These are phyloP conservation scores for Noccaea caerulescens DNA, from an alignment of 345 rosid species.

Conservation along the genomic window DNA sequence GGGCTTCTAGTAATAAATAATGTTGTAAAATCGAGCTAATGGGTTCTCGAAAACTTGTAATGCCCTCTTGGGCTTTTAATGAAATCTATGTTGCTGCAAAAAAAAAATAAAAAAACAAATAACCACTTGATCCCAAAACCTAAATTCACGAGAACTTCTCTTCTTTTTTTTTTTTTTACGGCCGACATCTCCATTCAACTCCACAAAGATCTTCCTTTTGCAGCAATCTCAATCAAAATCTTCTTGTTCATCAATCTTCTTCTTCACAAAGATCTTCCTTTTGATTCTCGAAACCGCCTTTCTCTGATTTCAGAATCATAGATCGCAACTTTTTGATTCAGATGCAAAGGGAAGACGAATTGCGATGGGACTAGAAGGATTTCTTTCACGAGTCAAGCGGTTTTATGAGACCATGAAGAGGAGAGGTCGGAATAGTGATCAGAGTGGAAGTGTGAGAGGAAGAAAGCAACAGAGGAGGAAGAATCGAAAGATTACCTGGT, in stretches of 20 bases:
- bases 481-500: constrained; percentile 35
- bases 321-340: constrained; percentile 46
- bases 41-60: no score
- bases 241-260: constrained; percentile 54
- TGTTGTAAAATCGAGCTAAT: no score
- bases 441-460: constrained; percentile 94
- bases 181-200: constrained; percentile 1
- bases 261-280: constrained; percentile 79
- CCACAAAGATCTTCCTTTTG: constrained; percentile 65
- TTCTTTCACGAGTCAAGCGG: constrained; percentile 62
- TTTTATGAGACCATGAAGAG: constrained; percentile 66
- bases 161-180: no score
- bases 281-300: constrained; percentile 51
- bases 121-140: no score
- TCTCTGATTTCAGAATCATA: constrained; percentile 52
- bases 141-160: no score
- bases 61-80: no score
- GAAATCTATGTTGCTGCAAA: no score
- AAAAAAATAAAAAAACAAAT: no score
- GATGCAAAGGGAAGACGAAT: constrained; percentile 59
- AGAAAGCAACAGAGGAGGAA: constrained; percentile 55
- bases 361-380: constrained; percentile 59
- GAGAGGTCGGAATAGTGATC: constrained; percentile 84
- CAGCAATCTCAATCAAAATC: constrained; percentile 79
- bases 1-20: no score